Percentiles rank a stretch among this genome's conserved stretches.
Conservation (phyloP, 2,329 filamentous ascomycete species). For the Chaetomiaceae sp. region DNA sequence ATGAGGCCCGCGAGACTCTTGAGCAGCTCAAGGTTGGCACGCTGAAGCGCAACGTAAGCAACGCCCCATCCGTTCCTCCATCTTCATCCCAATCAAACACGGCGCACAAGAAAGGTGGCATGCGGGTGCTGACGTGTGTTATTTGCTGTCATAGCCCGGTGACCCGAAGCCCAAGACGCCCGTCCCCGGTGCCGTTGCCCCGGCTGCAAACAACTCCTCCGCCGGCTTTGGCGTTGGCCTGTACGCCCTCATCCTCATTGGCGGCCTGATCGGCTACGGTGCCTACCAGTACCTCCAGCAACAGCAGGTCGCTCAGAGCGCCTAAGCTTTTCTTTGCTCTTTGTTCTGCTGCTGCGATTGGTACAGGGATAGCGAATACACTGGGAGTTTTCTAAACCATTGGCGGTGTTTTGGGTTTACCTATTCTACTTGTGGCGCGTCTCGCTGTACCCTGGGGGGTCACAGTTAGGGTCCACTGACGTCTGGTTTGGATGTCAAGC, state of each 20-base stretch:
- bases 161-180: conserved; percentile 69
- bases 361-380: conserved; percentile 1
- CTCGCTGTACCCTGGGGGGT: neutral
- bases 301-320: conserved; percentile 29
- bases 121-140: conserved; percentile 13
- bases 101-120: neutral
- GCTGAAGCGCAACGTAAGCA: conserved; percentile 73
- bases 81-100: neutral
- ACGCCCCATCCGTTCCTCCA: neutral
- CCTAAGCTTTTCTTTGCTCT: conserved; percentile 20
- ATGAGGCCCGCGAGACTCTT: conserved; percentile 94
- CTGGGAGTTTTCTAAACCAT: neutral
- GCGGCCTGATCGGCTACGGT: conserved; percentile 71
- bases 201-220: conserved; percentile 45
- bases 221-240: conserved; percentile 68
- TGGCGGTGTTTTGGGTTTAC: conserved; percentile 3
- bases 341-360: neutral
- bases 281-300: conserved; percentile 82
- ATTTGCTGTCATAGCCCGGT: conserved; percentile 54
- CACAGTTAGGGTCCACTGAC: neutral
- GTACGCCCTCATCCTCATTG: conserved; percentile 75
- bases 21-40: conserved; percentile 68
- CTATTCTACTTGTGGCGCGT: neutral
- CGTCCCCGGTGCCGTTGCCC: conserved; percentile 44
- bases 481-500: neutral